A percentile compares a stretch with the other conserved stretches of the same genome.
Evolutionary conservation across 306 rosid genomes (phyloP).

Genomic region (Trifolium repens): DNA sequence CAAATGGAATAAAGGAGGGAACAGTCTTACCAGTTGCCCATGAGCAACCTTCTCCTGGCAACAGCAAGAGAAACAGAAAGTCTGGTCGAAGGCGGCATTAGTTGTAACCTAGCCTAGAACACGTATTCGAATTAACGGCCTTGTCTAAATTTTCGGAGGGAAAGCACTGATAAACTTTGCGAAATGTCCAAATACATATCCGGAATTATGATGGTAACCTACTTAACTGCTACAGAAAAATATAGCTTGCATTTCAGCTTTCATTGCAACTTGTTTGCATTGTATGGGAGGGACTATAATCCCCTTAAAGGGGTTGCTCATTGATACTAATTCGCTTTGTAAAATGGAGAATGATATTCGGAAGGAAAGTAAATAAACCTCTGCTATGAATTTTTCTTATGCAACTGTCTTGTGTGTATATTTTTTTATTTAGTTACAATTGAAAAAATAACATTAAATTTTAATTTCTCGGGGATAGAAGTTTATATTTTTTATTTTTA

Average conservation of each 20-base stretch:
- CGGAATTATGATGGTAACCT: not conserved
- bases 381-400: not conserved
- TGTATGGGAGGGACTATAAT: not conserved
- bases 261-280: conserved; percentile 1
- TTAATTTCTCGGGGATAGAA: too few relatives aligned
- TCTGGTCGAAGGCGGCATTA: conserved; percentile 74
- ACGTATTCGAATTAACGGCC: not conserved
- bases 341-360: conserved; percentile 5
- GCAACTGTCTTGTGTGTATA: not conserved
- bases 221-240: not conserved
- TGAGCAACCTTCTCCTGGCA: conserved; percentile 64
- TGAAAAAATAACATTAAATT: too few relatives aligned
- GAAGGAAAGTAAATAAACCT: not conserved
- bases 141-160: not conserved
- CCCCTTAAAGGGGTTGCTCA: not conserved
- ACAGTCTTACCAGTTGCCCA: conserved; percentile 73
- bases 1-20: conserved; percentile 82
- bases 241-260: conserved; percentile 1
- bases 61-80: conserved; percentile 61
- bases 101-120: conserved; percentile 27
- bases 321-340: conserved; percentile 10
- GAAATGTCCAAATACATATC: not conserved
- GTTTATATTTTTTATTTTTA: too few relatives aligned
- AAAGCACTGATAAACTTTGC: conserved; percentile 4
- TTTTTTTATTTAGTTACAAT: too few relatives aligned